Base-by-base conservation (phyloP, 2,329 filamentous ascomycete species). In the Xylariaceae sp. region DNA sequence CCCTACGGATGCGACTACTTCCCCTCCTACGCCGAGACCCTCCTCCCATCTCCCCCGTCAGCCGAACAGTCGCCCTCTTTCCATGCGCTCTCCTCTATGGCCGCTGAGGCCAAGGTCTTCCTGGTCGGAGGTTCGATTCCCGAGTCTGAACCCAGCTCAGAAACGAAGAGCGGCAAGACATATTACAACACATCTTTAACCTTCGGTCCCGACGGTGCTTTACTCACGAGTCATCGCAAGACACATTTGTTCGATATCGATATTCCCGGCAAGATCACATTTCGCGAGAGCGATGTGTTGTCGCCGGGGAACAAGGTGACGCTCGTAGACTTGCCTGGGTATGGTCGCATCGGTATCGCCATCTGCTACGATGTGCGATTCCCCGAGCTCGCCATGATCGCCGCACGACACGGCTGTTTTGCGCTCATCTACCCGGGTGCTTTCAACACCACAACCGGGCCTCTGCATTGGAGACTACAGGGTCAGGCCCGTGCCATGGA, bases 331-430 rank as follows among this genome's bases (percentile, higher is more conserved):
- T 76, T 97, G 31, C 90, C 92, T 3, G 90, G 88, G 59, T 96
- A 96, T 70, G 94, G 94, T 54, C 87, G 83, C 69, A 82, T 99
- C 56, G 91, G 83, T 5, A 76, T 99, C 4, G 92, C 89, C 31
- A 97, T 99, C 68, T 99, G 94, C 80, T 99, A 99, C 74, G 94
- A 99, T 72, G 84, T 99, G 50, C 90, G 94, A 39, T 99, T 99
- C 75, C 93, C 94, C 0, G 94, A 97, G 73, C 78, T 96, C 11
- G 94, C 91, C 3, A 94, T 84, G 68, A 87, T 97, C 51, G 93
- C 93, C 0, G 90, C 93, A 17, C 81, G 94, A 31, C 84, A 85
- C 60, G 91, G 88, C n/a, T 88, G 85, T 52, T 99, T 99, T 70
- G 79, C 90, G 42, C 82, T 97, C 48, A 69, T 97, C 16, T 97